Evolutionary conservation across 169 alveolate genomes (phyloP).

Genomic region (Perkinsus marinus): DNA sequence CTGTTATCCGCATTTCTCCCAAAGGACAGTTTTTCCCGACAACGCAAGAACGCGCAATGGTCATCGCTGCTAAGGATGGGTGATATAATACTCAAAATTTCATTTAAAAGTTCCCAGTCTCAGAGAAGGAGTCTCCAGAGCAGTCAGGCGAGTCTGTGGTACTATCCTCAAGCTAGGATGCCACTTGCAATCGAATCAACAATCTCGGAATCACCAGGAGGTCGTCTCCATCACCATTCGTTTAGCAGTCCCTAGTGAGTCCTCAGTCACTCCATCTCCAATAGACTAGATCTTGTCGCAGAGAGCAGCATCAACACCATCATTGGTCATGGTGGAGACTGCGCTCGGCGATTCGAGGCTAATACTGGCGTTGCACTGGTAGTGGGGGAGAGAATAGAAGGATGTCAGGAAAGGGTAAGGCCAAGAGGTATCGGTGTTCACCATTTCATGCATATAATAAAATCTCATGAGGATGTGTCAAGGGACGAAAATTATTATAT

Average conservation of each 20-base stretch:
- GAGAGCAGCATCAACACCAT: not conserved
- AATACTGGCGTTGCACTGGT: not conserved
- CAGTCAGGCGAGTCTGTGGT: not conserved
- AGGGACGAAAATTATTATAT: not conserved
- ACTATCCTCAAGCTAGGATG: not conserved
- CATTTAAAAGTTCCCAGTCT: not conserved
- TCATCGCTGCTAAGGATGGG: not conserved
- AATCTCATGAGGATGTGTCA: not conserved
- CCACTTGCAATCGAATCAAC: not conserved
- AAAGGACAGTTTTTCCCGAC: not conserved
- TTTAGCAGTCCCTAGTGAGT: no score
- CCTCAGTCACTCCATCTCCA: no score
- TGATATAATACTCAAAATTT: not conserved
- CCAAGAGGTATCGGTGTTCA: not conserved
- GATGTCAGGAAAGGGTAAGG: not conserved
- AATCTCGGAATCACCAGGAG: no score
- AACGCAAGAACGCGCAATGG: not conserved
- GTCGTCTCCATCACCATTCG: no score
- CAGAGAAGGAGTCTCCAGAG: not conserved
- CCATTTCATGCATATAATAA: no score
- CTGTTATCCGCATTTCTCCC: not conserved
- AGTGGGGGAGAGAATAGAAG: not conserved
- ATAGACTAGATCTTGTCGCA: not conserved
- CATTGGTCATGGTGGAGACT: not conserved
- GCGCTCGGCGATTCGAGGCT: not conserved